Evolutionary conservation across 805 yeast species (phyloP), one percentile per base, ranked within the genome.

Genomic region (Saccharomycopsis sp.): DNA sequence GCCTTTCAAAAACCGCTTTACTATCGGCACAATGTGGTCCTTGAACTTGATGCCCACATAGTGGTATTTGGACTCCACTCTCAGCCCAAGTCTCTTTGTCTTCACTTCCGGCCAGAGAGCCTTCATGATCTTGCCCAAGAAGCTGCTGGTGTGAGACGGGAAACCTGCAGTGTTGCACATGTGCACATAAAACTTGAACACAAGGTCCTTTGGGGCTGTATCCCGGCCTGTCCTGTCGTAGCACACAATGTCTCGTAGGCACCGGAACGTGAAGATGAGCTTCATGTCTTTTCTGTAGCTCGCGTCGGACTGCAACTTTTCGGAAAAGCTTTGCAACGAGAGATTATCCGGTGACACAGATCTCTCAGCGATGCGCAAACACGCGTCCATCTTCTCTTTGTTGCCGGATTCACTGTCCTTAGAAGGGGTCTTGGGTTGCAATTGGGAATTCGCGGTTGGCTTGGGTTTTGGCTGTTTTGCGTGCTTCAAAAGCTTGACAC

Each of bases 31-130:
- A 20, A 26, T n/a, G 13, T 12, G 4, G 6, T 32, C 12, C 16
- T 26, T 39, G 3, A 27, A 33, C 45, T 65, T 64, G 23, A 80
- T 65, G 2, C 94, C 94, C 58, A 89, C 81, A 54, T 84, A 86
- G 56, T 85, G 94, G 58, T 87, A 87, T 55, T 80, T 80, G 16
- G 89, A 77, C 53, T 79, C 81, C 2, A 88, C 88, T 37, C 94
- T 67, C 57, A 78, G 74, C 2, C 96, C 96, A 39, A 86, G 63
- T 40, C 96, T 68, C 48, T 94, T 69, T 0, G 92, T 81, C 22
- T 77, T 75, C 46, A 84, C 63, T 41, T 65, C 64, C 0, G 94
- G 92, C 51, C 71, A 80, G 4, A 75, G 59, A 4, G 77, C 63
- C 43, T 78, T 66, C 15, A 83, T 84, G 32, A 80, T 61, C 52